Evolutionary conservation across 306 rosid genomes (phyloP).

Genomic region (Dicorynia guianensis): DNA sequence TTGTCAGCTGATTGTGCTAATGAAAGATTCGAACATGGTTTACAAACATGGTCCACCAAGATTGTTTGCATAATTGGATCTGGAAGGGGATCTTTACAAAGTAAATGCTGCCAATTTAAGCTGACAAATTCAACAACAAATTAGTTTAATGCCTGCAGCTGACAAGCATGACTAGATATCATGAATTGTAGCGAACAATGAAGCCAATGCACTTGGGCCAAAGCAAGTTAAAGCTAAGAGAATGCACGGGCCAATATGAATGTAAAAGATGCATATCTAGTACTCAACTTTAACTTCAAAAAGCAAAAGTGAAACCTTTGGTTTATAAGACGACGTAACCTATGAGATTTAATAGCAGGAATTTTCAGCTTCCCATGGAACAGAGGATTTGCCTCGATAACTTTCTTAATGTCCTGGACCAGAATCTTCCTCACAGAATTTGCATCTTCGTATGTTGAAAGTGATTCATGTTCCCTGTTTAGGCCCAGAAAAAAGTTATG

Average conservation of each 20-base stretch:
- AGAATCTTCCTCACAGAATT: conserved; percentile 26
- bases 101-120: conserved; percentile 41
- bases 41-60: conserved; percentile 30
- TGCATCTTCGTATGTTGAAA: conserved; percentile 37
- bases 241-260: background rate
- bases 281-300: conserved; percentile 8
- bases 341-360: conserved; percentile 9
- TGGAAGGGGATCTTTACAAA: conserved; percentile 3
- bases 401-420: conserved; percentile 6
- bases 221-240: background rate
- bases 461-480: conserved; percentile 36
- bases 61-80: conserved; percentile 18
- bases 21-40: background rate
- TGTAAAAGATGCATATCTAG: background rate
- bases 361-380: conserved; percentile 18
- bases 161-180: background rate
- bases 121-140: conserved; percentile 34
- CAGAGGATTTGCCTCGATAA: conserved; percentile 36
- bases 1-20: background rate
- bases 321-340: conserved; percentile 19
- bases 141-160: conserved; percentile 20
- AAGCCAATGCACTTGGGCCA: conserved; percentile 16
- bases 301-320: conserved; percentile 40
- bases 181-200: background rate
- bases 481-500: background rate